These are phyloP conservation scores for Thelonectria olida DNA, from an alignment of 2,329 filamentous ascomycete genomes.

Conservation along the genomic window DNA sequence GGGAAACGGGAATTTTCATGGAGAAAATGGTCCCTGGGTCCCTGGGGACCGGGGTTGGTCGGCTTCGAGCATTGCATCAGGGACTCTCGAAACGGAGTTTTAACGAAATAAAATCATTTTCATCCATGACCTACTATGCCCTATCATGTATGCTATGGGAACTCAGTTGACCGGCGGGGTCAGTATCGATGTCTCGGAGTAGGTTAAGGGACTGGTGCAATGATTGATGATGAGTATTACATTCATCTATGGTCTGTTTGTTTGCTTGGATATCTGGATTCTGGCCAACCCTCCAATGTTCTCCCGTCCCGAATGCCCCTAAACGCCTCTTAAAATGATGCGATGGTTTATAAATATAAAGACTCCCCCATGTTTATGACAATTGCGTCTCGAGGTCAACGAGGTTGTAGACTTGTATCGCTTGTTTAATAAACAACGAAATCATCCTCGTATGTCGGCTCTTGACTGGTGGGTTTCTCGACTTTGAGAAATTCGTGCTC, in stretches of 20 bases:
- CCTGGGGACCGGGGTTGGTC: slow-evolving; percentile 46
- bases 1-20: slow-evolving; percentile 41
- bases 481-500: slow-evolving; percentile 73
- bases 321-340: slow-evolving; percentile 21
- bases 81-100: slow-evolving; percentile 51
- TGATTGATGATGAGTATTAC: slow-evolving; percentile 23
- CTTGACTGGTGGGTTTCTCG: slow-evolving; percentile 41
- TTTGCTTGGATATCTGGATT: slow-evolving; percentile 33
- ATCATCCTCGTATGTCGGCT: slow-evolving; percentile 59
- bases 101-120: slow-evolving; percentile 53
- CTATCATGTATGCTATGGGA: slow-evolving; percentile 7
- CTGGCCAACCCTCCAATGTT: slow-evolving; percentile 18
- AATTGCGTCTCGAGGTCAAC: not conserved
- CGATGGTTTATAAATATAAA: slow-evolving; percentile 19
- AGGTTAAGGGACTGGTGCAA: not conserved
- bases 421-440: slow-evolving; percentile 51
- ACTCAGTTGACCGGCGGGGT: not conserved
- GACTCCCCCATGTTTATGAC: not conserved
- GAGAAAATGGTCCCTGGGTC: slow-evolving; percentile 38
- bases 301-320: slow-evolving; percentile 15
- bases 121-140: slow-evolving; percentile 39
- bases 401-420: not conserved
- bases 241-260: slow-evolving; percentile 19
- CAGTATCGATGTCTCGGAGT: not conserved
- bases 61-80: slow-evolving; percentile 55